These are phyloP conservation scores for Eremothecium coryli DNA, from an alignment of 1,139 yeast species.

Conservation along the genomic window DNA sequence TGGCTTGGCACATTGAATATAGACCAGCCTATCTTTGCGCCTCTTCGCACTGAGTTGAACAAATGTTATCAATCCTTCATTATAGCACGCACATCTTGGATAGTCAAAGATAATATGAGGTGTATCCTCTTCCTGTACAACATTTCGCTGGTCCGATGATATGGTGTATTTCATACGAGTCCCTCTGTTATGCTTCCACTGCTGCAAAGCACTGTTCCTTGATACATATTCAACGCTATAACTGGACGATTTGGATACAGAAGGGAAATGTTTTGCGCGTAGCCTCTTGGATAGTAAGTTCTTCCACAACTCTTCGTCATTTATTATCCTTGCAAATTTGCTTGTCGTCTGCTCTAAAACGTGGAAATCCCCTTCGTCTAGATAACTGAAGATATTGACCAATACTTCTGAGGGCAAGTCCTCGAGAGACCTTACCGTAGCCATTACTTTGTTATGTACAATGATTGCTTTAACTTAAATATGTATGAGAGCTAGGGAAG, in stretches of 20 bases:
- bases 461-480: no score
- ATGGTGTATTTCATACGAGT: conserved; percentile 27
- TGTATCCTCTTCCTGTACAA: conserved; percentile 19
- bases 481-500: no score
- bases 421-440: conserved; percentile 9
- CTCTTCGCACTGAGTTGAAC: conserved; percentile 28
- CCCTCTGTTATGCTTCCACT: conserved; percentile 47
- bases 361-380: conserved; percentile 48
- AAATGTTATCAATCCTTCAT: conserved; percentile 32
- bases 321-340: conserved; percentile 42
- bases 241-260: conserved; percentile 42
- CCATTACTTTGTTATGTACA: conserved; percentile 4
- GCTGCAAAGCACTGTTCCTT: conserved; percentile 36
- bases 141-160: conserved; percentile 17
- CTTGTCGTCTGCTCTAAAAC: conserved; percentile 46
- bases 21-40: conserved; percentile 24
- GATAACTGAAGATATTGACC: conserved; percentile 44
- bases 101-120: conserved; percentile 29
- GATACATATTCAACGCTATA: conserved; percentile 51
- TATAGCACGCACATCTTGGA: conserved; percentile 32
- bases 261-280: conserved; percentile 43
- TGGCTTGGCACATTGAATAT: conserved; percentile 34
- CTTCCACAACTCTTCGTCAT: conserved; percentile 55
- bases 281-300: conserved; percentile 43
- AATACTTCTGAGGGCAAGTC: conserved; percentile 52